Base-by-base conservation (phyloP, 805 yeast genomes). In the Ogataea polymorpha region DNA sequence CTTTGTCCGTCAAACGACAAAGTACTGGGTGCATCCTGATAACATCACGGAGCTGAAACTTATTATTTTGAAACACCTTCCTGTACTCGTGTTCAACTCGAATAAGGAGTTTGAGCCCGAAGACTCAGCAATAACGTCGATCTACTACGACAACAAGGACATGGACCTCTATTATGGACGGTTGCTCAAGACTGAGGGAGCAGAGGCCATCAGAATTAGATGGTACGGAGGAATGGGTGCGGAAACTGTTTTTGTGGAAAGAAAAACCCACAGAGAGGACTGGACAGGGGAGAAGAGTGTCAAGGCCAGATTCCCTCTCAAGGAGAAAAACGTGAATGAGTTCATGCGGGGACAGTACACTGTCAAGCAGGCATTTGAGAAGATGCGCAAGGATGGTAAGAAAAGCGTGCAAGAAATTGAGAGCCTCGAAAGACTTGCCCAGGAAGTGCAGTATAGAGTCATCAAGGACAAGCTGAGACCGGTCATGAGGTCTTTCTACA, bases 241-340 rank as follows among this genome's bases (percentile, higher is more conserved):
- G 2, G 96, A 91, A 53, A 86, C 86, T 30, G 86, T 91, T 41
- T 93, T 93, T 50, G 96, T 91, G 35, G 99, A 93, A 68, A 79
- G 99, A 65, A 93, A 93, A 65, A 93, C 99, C 5, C 99, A 93
- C 62, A 79, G 99, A 65, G 99, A 93, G 66, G 99, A 93, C 70
- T 91, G 99, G 99, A 93, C 99, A 3, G 99, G 99, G 54, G 99
- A 93, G 65, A 91, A 91, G 67, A 87, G 96, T n/a, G 99, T 93
- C 50, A 93, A 93, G 67, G 98, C 98, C 5, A 78, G 99, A 63
- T 93, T 93, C 66, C 82, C 91, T 15, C 68, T 93, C 51, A 93
- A 90, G 63, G 99, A 93, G 63, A 87, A 84, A 62, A 77, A 88
- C 58, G 89, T 91, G 37, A 93, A 93, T 60, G 79, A 80, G 37